Evolutionary conservation across 176 grass and related monocot species (phyloP).

Genomic region (Metroxylon sagu): DNA sequence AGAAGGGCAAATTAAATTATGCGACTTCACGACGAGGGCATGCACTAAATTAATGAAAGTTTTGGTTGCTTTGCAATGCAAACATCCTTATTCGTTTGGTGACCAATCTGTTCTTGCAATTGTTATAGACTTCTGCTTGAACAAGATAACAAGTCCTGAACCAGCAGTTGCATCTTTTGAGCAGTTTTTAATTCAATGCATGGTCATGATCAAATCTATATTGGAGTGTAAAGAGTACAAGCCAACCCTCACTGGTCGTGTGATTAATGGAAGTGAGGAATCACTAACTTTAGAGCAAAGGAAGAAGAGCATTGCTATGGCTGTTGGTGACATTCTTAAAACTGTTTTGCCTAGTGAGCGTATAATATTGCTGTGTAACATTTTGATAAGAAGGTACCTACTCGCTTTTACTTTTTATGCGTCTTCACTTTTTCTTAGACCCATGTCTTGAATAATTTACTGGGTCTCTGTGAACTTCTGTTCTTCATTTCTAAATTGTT

Average conservation of each 20-base stretch:
- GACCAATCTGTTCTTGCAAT: conserved; percentile 63
- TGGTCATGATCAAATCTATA: conserved; percentile 83
- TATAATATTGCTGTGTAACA: conserved; percentile 77
- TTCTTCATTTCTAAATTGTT: too few species aligned
- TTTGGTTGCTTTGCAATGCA: conserved; percentile 58
- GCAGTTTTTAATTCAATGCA: conserved; percentile 88
- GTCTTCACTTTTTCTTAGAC: background rate
- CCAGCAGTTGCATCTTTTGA: conserved; percentile 57
- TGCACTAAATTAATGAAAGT: conserved; percentile 96
- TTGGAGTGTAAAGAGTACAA: conserved; percentile 97
- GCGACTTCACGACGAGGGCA: conserved; percentile 74
- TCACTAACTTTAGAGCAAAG: conserved; percentile 72
- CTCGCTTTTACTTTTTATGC: background rate
- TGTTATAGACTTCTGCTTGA: conserved; percentile 72
- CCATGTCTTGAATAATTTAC: too few species aligned
- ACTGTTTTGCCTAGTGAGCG: conserved; percentile 63
- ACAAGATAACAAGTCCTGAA: conserved; percentile 84
- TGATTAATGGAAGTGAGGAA: conserved; percentile 46
- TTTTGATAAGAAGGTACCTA: conserved; percentile 86
- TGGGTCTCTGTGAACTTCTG: too few species aligned
- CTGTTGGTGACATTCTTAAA: conserved; percentile 72
- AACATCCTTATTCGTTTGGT: conserved; percentile 89
- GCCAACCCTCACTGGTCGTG: conserved; percentile 57
- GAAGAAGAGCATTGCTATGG: conserved; percentile 61
- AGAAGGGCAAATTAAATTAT: conserved; percentile 67